Percentiles rank a stretch among this genome's conserved stretches.
phyloP scores from a whole-genome alignment of 306 rosid genomes.

The Vigna unguiculata region DNA sequence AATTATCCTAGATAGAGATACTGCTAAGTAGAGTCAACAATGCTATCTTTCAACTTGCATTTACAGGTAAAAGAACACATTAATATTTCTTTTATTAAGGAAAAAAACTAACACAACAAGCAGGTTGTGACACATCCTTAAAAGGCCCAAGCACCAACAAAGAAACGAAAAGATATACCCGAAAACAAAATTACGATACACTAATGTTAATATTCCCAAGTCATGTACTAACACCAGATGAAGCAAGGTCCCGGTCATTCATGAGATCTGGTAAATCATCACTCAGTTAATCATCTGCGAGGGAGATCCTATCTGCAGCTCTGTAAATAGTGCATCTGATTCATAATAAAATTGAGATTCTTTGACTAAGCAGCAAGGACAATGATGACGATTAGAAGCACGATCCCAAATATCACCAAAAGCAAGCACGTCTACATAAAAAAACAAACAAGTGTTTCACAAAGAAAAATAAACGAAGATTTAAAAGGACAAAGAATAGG shows the following conservation, averaged over 20 bases:
- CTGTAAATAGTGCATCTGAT: constrained; percentile 44
- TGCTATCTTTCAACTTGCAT: constrained; percentile 23
- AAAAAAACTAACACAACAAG: constrained; percentile 43
- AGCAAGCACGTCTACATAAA: constrained; percentile 79
- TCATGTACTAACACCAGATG: constrained; percentile 46
- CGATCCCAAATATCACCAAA: constrained; percentile 90
- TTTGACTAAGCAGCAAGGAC: constrained; percentile 77
- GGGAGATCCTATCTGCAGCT: constrained; percentile 36
- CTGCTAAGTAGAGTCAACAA: background rate
- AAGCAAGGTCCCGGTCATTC: constrained; percentile 41
- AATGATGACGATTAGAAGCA: constrained; percentile 85
- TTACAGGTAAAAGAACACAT: constrained; percentile 43
- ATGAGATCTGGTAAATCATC: constrained; percentile 43
- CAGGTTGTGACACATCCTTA: constrained; percentile 43
- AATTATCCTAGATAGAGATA: constrained; percentile 5
- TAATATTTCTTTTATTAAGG: constrained; percentile 45
- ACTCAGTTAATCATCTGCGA: constrained; percentile 43
- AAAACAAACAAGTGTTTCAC: background rate
- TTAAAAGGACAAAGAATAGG: background rate
- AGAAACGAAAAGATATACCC: constrained; percentile 34
- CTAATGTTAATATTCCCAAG: constrained; percentile 28
- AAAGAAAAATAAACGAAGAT: constrained; percentile 2
- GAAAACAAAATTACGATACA: constrained; percentile 44
- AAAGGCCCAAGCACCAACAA: constrained; percentile 52
- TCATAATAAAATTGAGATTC: constrained; percentile 27